Base-by-base conservation (phyloP, 1,284 basidiomycete genomes). In the Coniophora puteana region DNA sequence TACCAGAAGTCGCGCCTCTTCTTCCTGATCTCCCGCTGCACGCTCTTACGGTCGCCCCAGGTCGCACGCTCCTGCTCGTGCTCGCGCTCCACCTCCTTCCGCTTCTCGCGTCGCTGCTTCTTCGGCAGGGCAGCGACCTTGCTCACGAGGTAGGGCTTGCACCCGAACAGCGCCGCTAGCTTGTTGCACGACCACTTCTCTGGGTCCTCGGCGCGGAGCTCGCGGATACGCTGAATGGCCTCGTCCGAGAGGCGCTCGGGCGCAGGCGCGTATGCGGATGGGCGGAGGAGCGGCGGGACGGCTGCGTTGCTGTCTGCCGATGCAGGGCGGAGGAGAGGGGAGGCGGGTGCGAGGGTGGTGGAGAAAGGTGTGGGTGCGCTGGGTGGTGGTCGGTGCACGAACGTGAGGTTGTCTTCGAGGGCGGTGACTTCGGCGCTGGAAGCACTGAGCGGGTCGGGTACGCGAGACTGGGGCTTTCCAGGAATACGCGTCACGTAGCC, bases 351-450 rank as follows among this genome's bases (percentile, higher is more conserved):
- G 8, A 78, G 77, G 3, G 78, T 80, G 44, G 79, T 74, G 14
- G 86, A 89, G 45, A 72, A 66, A 5, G 85, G 84, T 12, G 84
- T 72, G 4, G 83, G 80, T 8, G 78, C 72, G 3, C 81, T 77
- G 0, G 86, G 83, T 0, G 86, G 87, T 20, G 83, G 83, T 31
- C 87, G 80, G 58, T 85, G 83, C 46, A 89, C 80, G 57, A 89
- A 89, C 1, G 83, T 85, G 41, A 86, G 58, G 46, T 69, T 65
- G 44, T 77, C 77, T 4, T 71, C 61, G 30, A 87, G 63, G 8
- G 68, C 48, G n/a, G 75, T 74, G 49, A 80, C 74, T 24, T 65
- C 62, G 25, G 78, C 80, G 32, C 73, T 69, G 13, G 78, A 71
- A 46, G 72, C 76, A 60, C 73, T 74, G 34, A 89, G 68, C 12